Base-by-base conservation (phyloP, 208 protist genomes). In the Crithidia sp. region DNA sequence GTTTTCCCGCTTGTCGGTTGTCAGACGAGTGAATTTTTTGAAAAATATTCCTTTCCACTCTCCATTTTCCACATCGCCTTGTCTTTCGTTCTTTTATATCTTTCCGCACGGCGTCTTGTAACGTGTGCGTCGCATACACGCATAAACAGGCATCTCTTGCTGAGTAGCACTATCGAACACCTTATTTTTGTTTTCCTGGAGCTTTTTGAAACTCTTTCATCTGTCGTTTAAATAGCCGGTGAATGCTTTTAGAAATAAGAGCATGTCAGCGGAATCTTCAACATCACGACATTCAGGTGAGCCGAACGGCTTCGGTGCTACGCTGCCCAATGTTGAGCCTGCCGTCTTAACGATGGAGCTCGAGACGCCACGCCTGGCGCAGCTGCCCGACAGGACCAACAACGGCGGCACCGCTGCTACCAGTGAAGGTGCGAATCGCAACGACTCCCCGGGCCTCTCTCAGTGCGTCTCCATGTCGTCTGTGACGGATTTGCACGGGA, bases 351-450 rank as follows among this genome's bases (percentile, higher is more conserved):
- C 44, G 49, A 65, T 77, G 64, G 41, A 71, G 57, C 8, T 16
- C 8, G 64, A 71, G 57, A 66, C 72, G 28, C 72, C 64, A 1
- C 72, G 72, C 3, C 50, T 71, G 7, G 63, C 58, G 40, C 65
- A 71, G 57, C 64, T 71, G 50, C 43, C 57, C 0, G 64, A 49
- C 37, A 19, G 57, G 17, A 61, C 19, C 53, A 56, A 57, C 52
- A 56, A 61, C 56, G 55, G 56, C 8, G n/a, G 16, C 19, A 53
- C 50, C 40, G 52, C 47, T 4, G 70, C 47, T 0, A 28, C 28
- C 28, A 28, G 28, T 1, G 28, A 28, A 28, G 59, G 59, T 13
- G 49, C 66, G 49, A 58, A 59, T 19, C 68, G 52, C 16, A 59
- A 57, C 12, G 28, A 62, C 14, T 74, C 60, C 1, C 60, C 70